Conservation (phyloP, 768 basidiomycete species). For the Chalciporus pseudorubinellus region DNA sequence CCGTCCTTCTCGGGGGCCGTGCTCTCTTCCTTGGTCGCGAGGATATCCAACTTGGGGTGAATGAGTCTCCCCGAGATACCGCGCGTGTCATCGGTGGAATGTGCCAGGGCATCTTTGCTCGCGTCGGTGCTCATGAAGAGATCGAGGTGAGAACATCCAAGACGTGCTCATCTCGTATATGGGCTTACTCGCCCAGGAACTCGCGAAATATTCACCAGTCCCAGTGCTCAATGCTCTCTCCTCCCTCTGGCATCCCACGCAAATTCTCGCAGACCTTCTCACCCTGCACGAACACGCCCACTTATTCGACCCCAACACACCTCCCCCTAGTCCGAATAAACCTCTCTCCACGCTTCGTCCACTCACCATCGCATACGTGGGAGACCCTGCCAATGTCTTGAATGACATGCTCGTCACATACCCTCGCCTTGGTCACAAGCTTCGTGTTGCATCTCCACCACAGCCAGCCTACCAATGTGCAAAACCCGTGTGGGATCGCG, state of each 20-base stretch:
- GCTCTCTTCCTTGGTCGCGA: conserved; percentile 86
- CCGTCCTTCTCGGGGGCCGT: conserved; percentile 77
- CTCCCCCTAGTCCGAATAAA: conserved; percentile 17
- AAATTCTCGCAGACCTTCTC: conserved; percentile 89
- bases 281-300: conserved; percentile 79
- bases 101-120: conserved; percentile 96
- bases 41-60: conserved; percentile 96
- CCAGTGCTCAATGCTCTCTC: conserved; percentile 97
- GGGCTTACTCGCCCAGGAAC: conserved; percentile 53
- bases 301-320: conserved; percentile 42
- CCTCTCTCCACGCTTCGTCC: conserved; percentile 60
- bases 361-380: conserved; percentile 89
- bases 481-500: conserved; percentile 73
- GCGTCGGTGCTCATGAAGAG: conserved; percentile 89
- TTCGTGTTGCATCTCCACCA: conserved; percentile 81
- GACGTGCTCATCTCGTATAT: background rate
- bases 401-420: conserved; percentile 97
- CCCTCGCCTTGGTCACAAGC: conserved; percentile 83
- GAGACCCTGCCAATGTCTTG: conserved; percentile 92
- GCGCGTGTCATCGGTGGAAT: conserved; percentile 89
- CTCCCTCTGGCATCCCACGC: conserved; percentile 94
- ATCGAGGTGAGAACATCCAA: conserved; percentile 66
- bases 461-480: conserved; percentile 63
- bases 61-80: conserved; percentile 82
- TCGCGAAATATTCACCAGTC: conserved; percentile 86